Conservation (phyloP, 2,329 filamentous ascomycete species). For the Ascochyta lentis region DNA sequence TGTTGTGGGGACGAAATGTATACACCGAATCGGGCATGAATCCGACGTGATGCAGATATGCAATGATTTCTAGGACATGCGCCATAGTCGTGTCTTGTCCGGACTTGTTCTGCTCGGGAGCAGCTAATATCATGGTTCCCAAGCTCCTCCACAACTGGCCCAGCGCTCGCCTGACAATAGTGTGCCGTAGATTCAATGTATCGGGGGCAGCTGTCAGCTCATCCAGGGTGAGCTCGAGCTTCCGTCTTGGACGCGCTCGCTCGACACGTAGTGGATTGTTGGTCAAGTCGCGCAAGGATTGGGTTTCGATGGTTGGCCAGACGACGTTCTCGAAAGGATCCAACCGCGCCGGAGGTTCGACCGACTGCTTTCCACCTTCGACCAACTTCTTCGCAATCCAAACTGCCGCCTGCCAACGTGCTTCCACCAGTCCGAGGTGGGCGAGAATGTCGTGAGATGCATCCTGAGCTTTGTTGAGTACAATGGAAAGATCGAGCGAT, state of each 20-base stretch:
- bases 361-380: conserved; percentile 37
- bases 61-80: conserved; percentile 56
- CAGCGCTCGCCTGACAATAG: conserved; percentile 45
- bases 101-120: conserved; percentile 29
- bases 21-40: conserved; percentile 57
- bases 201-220: conserved; percentile 35
- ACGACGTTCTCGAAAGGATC: conserved; percentile 26
- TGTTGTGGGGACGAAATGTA: conserved; percentile 44
- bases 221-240: conserved; percentile 30
- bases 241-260: conserved; percentile 21
- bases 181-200: conserved; percentile 27
- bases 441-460: conserved; percentile 49
- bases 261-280: conserved; percentile 29
- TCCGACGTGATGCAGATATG: conserved; percentile 55
- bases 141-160: conserved; percentile 57
- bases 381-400: conserved; percentile 55
- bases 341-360: conserved; percentile 16
- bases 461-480: conserved; percentile 37
- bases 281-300: conserved; percentile 34
- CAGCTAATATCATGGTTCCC: conserved; percentile 54
- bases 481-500: conserved; percentile 34
- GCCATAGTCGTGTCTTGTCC: conserved; percentile 46
- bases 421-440: conserved; percentile 49
- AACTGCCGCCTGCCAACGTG: conserved; percentile 53
- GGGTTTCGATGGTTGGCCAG: conserved; percentile 22